Evolutionary conservation across 345 rosid genomes (phyloP).

Genomic region (Combretum micranthum): DNA sequence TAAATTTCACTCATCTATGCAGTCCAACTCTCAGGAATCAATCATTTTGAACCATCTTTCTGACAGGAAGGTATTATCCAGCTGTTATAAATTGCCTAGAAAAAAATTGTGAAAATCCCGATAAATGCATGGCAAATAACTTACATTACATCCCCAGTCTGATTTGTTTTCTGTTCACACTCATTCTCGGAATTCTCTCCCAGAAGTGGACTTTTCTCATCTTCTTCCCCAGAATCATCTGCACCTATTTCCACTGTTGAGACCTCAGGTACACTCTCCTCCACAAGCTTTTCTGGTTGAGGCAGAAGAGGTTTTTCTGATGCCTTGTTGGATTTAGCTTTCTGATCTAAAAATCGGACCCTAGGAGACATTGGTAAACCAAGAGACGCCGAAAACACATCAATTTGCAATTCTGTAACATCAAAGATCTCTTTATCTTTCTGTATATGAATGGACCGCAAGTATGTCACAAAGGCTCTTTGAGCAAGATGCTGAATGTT

Average conservation of each 20-base stretch:
- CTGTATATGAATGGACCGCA: constrained; percentile 74
- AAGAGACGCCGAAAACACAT: constrained; percentile 79
- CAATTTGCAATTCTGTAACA: constrained; percentile 54
- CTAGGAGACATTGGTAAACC: constrained; percentile 88
- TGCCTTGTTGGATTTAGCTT: constrained; percentile 30
- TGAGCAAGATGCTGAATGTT: constrained; percentile 67
- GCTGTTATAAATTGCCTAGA: too few relatives aligned
- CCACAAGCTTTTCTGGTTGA: constrained; percentile 24
- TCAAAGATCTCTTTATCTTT: constrained; percentile 90
- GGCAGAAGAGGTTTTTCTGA: constrained; percentile 22
- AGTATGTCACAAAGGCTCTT: constrained; percentile 73
- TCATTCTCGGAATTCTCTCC: constrained; percentile 25
- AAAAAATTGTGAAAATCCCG: neutral
- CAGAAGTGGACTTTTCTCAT: constrained; percentile 23
- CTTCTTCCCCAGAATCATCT: constrained; percentile 35
- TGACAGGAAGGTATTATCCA: too few relatives aligned
- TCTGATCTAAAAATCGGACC: constrained; percentile 54
- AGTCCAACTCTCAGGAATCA: too few relatives aligned
- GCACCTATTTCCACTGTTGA: constrained; percentile 25
- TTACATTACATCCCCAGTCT: constrained; percentile 41
- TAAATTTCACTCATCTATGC: too few relatives aligned
- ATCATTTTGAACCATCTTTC: too few relatives aligned
- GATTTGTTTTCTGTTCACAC: constrained; percentile 27
- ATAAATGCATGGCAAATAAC: constrained; percentile 9
- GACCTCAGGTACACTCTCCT: constrained; percentile 16